Percentiles rank a stretch among this genome's conserved stretches.
Evolutionary conservation across 306 rosid species (phyloP).

Genomic region (Medicago lupulina): DNA sequence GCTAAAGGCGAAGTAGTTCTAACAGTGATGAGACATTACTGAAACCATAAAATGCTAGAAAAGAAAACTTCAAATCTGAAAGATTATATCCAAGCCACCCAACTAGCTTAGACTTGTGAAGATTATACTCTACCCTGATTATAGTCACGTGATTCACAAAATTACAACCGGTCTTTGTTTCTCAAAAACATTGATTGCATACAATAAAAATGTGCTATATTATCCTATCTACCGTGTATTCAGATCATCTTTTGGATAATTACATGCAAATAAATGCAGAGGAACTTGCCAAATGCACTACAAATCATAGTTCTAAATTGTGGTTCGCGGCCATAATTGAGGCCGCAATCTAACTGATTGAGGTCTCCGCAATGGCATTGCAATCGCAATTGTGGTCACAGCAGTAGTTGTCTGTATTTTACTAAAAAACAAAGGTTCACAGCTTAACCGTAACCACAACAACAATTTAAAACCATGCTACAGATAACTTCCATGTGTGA

Average conservation of each 20-base stretch:
- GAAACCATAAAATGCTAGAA: not conserved
- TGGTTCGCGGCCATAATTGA: too few species aligned
- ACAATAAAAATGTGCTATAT: not conserved
- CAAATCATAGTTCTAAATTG: too few species aligned
- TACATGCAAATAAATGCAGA: not conserved
- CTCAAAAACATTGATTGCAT: not conserved
- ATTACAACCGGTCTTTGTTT: not conserved
- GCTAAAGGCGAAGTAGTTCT: constrained; percentile 24
- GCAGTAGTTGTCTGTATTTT: too few species aligned
- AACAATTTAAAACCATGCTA: too few species aligned
- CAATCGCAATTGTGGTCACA: too few species aligned
- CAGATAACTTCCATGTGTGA: not conserved
- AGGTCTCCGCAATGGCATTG: too few species aligned
- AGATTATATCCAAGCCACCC: not conserved
- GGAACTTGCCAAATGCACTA: constrained; percentile 5
- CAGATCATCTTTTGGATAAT: not conserved
- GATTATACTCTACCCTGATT: not conserved
- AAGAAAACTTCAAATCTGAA: not conserved
- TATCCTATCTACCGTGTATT: not conserved
- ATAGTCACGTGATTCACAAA: not conserved
- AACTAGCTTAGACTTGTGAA: not conserved
- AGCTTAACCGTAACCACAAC: too few species aligned
- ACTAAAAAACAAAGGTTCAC: too few species aligned
- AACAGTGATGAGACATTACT: constrained; percentile 13
- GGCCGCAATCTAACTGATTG: too few species aligned